A percentile compares a stretch with the other conserved stretches of the same genome.
These are phyloP conservation scores for Trypanosoma mega DNA, from an alignment of 208 protist species.

Conservation along the genomic window DNA sequence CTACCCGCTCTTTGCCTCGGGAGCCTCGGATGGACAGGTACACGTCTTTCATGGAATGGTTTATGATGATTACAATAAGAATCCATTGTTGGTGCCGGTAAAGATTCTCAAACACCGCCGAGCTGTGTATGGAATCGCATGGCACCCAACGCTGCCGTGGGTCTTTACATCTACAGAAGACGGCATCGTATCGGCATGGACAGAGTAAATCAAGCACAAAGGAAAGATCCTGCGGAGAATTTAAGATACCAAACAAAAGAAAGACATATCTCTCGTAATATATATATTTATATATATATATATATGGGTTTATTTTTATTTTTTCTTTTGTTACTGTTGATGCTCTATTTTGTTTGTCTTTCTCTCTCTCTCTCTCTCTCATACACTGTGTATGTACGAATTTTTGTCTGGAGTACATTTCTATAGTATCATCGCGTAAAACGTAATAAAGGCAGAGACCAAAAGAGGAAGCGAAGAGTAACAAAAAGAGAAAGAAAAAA, in stretches of 20 bases:
- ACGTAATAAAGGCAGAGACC: slow-evolving; percentile 22
- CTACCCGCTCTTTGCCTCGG: slow-evolving; percentile 97
- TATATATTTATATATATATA: slow-evolving; percentile 1
- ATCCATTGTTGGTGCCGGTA: slow-evolving; percentile 98
- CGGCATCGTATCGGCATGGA: slow-evolving; percentile 91
- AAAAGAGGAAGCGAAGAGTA: not conserved
- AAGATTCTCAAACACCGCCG: slow-evolving; percentile 97
- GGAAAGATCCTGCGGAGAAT: too few species aligned
- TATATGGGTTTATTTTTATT: too few species aligned
- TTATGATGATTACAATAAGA: slow-evolving; percentile 97
- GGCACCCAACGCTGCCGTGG: slow-evolving; percentile 99
- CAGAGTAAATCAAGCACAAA: slow-evolving; percentile 49
- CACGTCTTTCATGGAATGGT: slow-evolving; percentile 96
- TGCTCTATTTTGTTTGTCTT: too few species aligned
- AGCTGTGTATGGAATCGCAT: slow-evolving; percentile 90
- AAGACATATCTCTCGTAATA: not conserved
- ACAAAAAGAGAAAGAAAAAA: not conserved
- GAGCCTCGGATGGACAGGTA: slow-evolving; percentile 94
- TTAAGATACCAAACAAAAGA: slow-evolving; percentile 7
- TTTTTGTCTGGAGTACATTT: too few species aligned
- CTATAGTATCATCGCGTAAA: slow-evolving; percentile 16
- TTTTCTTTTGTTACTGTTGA: too few species aligned
- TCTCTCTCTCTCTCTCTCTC: too few species aligned
- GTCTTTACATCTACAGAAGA: slow-evolving; percentile 98
- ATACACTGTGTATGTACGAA: too few species aligned